These are phyloP conservation scores for Takakia lepidozioides DNA, from an alignment of 225 moss, liverwort and hornwort species.

Conservation along the genomic window DNA sequence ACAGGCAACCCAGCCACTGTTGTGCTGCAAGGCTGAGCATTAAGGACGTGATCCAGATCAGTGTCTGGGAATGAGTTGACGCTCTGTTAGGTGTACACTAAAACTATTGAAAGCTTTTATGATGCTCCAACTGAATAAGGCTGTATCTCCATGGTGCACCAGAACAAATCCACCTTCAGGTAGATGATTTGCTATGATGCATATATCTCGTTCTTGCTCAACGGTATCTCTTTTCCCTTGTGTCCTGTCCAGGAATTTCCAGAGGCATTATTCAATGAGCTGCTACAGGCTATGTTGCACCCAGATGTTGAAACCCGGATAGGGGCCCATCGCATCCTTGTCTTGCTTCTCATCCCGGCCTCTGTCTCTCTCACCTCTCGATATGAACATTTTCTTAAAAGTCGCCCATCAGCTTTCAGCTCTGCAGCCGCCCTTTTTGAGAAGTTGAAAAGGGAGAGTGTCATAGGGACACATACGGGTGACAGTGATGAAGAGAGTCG, in stretches of 20 bases:
- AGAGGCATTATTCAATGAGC: slow-evolving; percentile 72
- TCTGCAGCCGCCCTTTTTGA: slow-evolving; percentile 52
- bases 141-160: too few relatives aligned
- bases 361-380: slow-evolving; percentile 38
- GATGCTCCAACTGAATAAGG: too few relatives aligned
- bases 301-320: slow-evolving; percentile 79
- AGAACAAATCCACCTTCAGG: too few relatives aligned
- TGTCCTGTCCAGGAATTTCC: slow-evolving; percentile 97
- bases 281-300: slow-evolving; percentile 84
- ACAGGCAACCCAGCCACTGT: too few relatives aligned
- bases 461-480: slow-evolving; percentile 32
- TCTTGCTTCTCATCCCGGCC: slow-evolving; percentile 67
- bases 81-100: too few relatives aligned
- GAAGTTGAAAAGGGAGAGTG: slow-evolving; percentile 61
- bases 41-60: too few relatives aligned
- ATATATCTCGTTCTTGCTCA: too few relatives aligned
- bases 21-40: too few relatives aligned
- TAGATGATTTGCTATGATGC: too few relatives aligned
- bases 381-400: slow-evolving; percentile 44
- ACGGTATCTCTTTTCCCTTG: too few relatives aligned
- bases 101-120: too few relatives aligned
- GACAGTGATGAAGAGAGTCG: slow-evolving; percentile 33
- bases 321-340: slow-evolving; percentile 71
- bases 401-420: slow-evolving; percentile 33
- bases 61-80: too few relatives aligned